phyloP scores from a whole-genome alignment of 2,329 filamentous ascomycete genomes.

The Aspergillus uvarum region DNA sequence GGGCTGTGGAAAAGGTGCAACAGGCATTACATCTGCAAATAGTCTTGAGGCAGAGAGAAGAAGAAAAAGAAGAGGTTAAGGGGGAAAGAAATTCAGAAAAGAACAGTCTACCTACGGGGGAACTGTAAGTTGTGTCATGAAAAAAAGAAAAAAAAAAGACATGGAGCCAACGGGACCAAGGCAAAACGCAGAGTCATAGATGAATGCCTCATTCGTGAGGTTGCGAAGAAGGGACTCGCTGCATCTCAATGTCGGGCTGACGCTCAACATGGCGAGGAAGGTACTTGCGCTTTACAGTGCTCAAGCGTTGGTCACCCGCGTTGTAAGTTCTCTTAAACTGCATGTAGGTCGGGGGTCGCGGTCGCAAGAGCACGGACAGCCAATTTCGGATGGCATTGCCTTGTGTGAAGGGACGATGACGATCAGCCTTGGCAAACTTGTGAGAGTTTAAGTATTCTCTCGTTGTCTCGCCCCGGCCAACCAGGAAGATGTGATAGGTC shows the following conservation, averaged over 20 bases:
- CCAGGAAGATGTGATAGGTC: slow-evolving; percentile 87
- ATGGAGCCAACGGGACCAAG: neutral
- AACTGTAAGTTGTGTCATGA: neutral
- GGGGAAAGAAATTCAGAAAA: slow-evolving; percentile 2
- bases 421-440: slow-evolving; percentile 89
- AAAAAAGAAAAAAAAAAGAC: neutral
- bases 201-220: slow-evolving; percentile 17
- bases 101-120: neutral
- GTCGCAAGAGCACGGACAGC: slow-evolving; percentile 75
- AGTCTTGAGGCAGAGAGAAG: neutral
- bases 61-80: neutral
- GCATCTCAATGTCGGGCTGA: slow-evolving; percentile 70
- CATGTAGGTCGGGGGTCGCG: slow-evolving; percentile 83
- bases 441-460: slow-evolving; percentile 94
- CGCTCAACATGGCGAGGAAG: slow-evolving; percentile 50
- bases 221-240: slow-evolving; percentile 50
- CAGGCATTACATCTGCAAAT: slow-evolving; percentile 4
- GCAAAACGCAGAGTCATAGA: no score
- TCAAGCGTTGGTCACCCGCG: slow-evolving; percentile 82
- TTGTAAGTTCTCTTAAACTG: slow-evolving; percentile 76
- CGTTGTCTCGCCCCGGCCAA: slow-evolving; percentile 89
- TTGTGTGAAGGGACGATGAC: slow-evolving; percentile 87
- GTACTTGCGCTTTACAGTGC: slow-evolving; percentile 56
- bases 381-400: slow-evolving; percentile 74
- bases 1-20: slow-evolving; percentile 3